Evolutionary conservation across 2,329 filamentous ascomycete genomes (phyloP), one percentile per base, ranked within the genome.

Genomic region (Talaromyces sp.): DNA sequence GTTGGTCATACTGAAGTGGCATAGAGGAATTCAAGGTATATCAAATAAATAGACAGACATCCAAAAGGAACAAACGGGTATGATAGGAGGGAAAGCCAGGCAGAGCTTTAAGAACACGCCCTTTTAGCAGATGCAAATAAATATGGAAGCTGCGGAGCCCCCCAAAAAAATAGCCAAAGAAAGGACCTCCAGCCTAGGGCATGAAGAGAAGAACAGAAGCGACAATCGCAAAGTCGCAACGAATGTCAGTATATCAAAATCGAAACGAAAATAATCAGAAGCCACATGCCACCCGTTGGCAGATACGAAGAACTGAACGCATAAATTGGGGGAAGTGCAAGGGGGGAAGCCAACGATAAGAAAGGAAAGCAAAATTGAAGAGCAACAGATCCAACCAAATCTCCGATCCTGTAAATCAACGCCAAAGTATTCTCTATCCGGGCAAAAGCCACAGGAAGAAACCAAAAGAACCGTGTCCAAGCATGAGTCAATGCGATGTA

Each of bases 341-440:
- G n/a, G n/a, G n/a, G 20, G 19, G 30, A 24, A 16, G 19, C 6
- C 3, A 33, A 17, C 17, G 8, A 19, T 3, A 40, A 48, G 27
- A 45, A 5, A 35, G 27, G n/a, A 22, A 32, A 19, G 40, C 40
- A 47, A 30, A 29, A 17, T 48, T 35, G 6, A 30, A 42, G 33
- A 36, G 33, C 47, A 44, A 39, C 41, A 41, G 39, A 49, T 8
- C 44, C 41, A 14, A 27, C 36, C 39, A 42, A 39, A 30, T 54
- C 42, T 59, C 51, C 56, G 47, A 56, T 37, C 54, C 43, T 64
- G 43, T 64, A 64, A 53, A 47, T 53, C 51, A 67, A 67, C 65
- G 65, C 65, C 65, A 52, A 53, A 52, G 47, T 19, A 54, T 44
- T 65, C 62, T 65, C 61, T 62, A 56, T 51, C 32, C n/a, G 50